These are phyloP conservation scores for Iberis amara DNA, from an alignment of 441 rosid species.

Conservation along the genomic window DNA sequence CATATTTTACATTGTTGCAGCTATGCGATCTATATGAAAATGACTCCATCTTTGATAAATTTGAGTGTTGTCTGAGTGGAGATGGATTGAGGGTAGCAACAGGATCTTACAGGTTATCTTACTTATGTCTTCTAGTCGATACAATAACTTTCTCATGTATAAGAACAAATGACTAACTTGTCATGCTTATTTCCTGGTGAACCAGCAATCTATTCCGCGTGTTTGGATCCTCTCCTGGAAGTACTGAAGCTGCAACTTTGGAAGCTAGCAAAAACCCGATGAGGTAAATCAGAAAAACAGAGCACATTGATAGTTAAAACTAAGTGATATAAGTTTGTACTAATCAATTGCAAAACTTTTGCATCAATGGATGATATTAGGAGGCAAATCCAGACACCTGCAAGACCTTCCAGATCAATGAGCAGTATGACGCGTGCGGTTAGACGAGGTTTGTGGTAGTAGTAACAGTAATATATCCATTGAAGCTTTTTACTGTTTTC, in stretches of 20 bases:
- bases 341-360: conserved; percentile 17
- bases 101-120: conserved; percentile 67
- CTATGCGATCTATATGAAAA: conserved; percentile 72
- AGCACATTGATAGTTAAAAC: conserved; percentile 1
- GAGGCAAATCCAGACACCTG: conserved; percentile 61
- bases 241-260: conserved; percentile 57
- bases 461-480: not conserved
- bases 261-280: conserved; percentile 78
- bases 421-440: conserved; percentile 52
- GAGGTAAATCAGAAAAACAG: conserved; percentile 39
- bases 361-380: conserved; percentile 32
- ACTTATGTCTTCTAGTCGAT: conserved; percentile 5
- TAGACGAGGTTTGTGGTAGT: conserved; percentile 32
- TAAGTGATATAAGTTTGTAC: not conserved
- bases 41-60: conserved; percentile 75
- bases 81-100: conserved; percentile 66
- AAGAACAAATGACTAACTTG: not conserved
- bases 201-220: conserved; percentile 70
- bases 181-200: conserved; percentile 12
- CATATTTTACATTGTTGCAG: conserved; percentile 29
- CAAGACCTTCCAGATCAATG: conserved; percentile 60
- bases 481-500: not conserved
- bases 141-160: conserved; percentile 1
- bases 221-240: conserved; percentile 56
- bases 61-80: conserved; percentile 72